A percentile compares a stretch with the other conserved stretches of the same genome.
These are phyloP conservation scores for Acer yangbiense DNA, from an alignment of 345 rosid species.

Conservation along the genomic window DNA sequence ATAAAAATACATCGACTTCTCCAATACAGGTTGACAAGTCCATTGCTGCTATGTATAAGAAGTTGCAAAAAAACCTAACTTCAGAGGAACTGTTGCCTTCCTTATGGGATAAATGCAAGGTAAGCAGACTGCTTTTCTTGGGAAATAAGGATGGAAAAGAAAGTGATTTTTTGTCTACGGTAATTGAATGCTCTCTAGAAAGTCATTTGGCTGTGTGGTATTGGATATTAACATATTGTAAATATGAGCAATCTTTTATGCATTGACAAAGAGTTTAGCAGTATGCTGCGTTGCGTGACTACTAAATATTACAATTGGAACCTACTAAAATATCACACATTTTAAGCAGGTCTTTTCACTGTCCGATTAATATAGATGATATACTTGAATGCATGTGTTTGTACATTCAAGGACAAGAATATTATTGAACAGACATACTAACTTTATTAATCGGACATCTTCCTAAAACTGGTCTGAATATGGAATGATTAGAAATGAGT, in stretches of 20 bases:
- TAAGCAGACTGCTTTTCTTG: constrained; percentile 25
- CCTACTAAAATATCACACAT: no score
- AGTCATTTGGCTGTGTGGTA: not conserved
- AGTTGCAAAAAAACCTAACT: constrained; percentile 89
- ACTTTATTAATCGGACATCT: no score
- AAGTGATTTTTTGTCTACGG: not conserved
- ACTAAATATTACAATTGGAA: not conserved
- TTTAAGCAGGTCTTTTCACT: no score
- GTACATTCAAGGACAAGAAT: no score
- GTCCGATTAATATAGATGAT: no score
- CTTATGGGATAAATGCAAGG: constrained; percentile 99
- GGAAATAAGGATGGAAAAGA: not conserved
- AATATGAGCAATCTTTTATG: not conserved
- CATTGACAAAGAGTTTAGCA: not conserved
- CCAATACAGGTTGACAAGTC: constrained; percentile 80
- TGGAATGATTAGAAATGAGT: no score
- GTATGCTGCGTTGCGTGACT: not conserved
- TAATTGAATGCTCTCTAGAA: not conserved
- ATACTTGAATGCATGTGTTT: no score
- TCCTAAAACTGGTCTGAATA: no score
- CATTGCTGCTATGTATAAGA: constrained; percentile 85
- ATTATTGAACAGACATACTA: no score
- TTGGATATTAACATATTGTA: constrained; percentile 1
- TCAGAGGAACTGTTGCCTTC: constrained; percentile 94
- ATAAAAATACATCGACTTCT: constrained; percentile 12